Evolutionary conservation across 2,329 filamentous ascomycete genomes (phyloP), one percentile per base, ranked within the genome.

Genomic region (Colletotrichum gloeosporioides): DNA sequence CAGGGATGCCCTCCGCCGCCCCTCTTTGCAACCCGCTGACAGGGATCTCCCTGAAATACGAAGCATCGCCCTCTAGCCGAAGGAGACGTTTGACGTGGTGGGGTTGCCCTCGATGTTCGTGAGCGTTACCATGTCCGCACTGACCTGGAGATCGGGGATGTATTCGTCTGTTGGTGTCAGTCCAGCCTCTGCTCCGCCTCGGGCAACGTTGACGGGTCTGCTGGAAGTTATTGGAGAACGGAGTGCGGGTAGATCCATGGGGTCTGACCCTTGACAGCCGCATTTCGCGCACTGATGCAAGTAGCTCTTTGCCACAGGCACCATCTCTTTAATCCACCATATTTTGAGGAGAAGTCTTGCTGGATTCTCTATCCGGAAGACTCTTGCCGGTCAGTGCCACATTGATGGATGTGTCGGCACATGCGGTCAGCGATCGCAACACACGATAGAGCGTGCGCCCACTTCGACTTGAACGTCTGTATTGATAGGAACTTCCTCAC

Each of bases 391-490:
- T n/a, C 44, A n/a, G 3, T 12, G 2, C 1, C 44, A 49, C 0
- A 3, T 49, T 0, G 44, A 49, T 49, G n/a, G 44, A 49, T 49
- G 12, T 49, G n/a, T 49, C 44, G 44, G 44, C n/a, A 22, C 18
- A 49, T 49, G 44, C 6, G 22, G 44, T 22, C 3, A 7, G 18
- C 10, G 0, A 49, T n/a, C 22, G 10, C 4, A 22, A 12, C n/a
- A 49, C 1, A n/a, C 4, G 0, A 22, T 0, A 4, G 44, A 13
- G 44, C 44, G 10, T 13, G 10, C 10, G 44, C 44, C n/a, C 2
- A 0, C n/a, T 13, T 22, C 22, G n/a, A 8, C 6, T n/a, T 49
- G 9, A 49, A 2, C 7, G 0, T 49, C 6, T 22, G n/a, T 3
- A 39, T 39, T 39, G 36, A 39, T 18, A 9, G 10, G n/a, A 4